These are phyloP conservation scores for Closterium sp. DNA, from an alignment of 139 green algal genomes.

Conservation along the genomic window DNA sequence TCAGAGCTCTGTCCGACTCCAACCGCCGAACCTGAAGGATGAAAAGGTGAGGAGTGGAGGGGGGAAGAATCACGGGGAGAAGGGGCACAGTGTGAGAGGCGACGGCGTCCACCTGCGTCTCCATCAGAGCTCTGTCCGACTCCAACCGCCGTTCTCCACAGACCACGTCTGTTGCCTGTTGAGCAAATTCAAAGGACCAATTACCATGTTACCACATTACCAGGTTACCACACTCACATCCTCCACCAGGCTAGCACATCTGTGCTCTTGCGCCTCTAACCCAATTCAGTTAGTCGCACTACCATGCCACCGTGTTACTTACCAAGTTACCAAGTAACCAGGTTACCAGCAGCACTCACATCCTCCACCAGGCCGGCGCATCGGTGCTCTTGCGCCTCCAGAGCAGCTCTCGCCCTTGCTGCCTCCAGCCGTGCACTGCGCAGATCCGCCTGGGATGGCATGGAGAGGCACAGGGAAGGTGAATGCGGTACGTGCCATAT, in stretches of 20 bases:
- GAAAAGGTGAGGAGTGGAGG: too few relatives aligned
- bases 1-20: neutral
- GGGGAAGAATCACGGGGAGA: too few relatives aligned
- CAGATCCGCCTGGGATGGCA: neutral
- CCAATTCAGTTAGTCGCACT: too few relatives aligned
- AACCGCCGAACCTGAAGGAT: neutral
- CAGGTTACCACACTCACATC: neutral
- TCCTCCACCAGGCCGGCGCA: neutral
- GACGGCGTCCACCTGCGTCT: too few relatives aligned
- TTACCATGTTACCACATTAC: neutral
- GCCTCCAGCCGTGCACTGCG: neutral
- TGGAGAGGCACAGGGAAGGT: too few relatives aligned
- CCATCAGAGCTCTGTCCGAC: too few relatives aligned
- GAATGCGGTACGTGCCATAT: too few relatives aligned
- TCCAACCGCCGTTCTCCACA: too few relatives aligned
- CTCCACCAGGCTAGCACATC: neutral
- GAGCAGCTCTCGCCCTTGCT: neutral
- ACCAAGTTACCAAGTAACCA: neutral
- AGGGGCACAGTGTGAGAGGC: too few relatives aligned
- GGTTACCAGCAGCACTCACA: neutral
- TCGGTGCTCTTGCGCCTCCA: neutral
- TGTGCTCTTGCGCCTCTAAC: neutral
- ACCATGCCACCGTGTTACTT: too few relatives aligned
- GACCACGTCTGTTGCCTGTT: too few relatives aligned
- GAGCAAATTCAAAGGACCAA: too few relatives aligned